Percentiles rank a stretch among this genome's conserved stretches.
These are phyloP conservation scores for Auxenochlorella pyrenoidosa DNA, from an alignment of 139 green algal genomes.

Conservation along the genomic window DNA sequence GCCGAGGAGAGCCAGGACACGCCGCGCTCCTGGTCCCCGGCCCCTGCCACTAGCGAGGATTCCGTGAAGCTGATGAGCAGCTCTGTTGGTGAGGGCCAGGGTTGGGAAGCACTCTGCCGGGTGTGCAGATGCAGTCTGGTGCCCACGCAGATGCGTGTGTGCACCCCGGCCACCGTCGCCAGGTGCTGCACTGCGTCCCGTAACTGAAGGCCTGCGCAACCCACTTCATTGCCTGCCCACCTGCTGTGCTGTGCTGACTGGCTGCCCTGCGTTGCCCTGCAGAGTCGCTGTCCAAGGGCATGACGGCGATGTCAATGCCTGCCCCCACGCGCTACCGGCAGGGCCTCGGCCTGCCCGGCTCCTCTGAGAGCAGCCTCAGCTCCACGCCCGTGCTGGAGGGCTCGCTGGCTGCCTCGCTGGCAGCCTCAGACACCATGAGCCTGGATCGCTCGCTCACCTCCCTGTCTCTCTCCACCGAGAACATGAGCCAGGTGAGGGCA, in stretches of 20 bases:
- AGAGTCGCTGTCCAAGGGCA: neutral
- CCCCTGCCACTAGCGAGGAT: constrained; percentile 1
- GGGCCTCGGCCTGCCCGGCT: neutral
- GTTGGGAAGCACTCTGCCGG: neutral
- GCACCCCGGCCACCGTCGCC: neutral
- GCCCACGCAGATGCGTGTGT: neutral
- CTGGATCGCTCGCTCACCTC: constrained; percentile 14
- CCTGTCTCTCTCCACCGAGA: constrained; percentile 19
- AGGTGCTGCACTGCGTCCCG: neutral
- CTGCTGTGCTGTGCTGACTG: too few relatives aligned
- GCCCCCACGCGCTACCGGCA: neutral
- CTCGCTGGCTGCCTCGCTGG: neutral
- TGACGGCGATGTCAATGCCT: neutral
- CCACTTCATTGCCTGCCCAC: too few relatives aligned
- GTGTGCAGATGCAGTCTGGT: too few relatives aligned
- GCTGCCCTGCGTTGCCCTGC: neutral
- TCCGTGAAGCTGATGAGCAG: neutral
- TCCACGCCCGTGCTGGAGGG: constrained; percentile 22
- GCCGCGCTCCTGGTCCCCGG: constrained; percentile 12
- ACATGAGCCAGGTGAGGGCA: constrained; percentile 7
- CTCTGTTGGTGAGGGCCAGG: neutral
- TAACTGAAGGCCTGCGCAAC: too few relatives aligned
- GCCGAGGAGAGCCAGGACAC: constrained; percentile 36
- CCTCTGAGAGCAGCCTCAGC: constrained; percentile 33
- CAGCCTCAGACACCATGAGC: neutral